Evolutionary conservation across 495 filamentous ascomycete genomes (phyloP).

Genomic region (Talaromyces liani): DNA sequence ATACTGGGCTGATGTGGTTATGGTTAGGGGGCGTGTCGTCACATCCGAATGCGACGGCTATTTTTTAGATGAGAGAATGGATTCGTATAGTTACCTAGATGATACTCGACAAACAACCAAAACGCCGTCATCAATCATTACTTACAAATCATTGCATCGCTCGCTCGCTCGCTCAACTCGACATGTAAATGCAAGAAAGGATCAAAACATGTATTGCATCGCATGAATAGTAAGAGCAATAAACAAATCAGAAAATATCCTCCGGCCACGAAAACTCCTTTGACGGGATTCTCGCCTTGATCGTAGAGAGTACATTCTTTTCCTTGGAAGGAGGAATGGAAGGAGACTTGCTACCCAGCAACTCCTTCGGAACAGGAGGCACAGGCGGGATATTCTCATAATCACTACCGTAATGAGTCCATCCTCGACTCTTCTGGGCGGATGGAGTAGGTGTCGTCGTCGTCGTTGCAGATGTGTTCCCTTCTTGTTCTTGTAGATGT

Average conservation of each 20-base stretch:
- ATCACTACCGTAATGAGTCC: constrained; percentile 3
- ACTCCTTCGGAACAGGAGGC: constrained; percentile 34
- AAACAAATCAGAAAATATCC: constrained; percentile 32
- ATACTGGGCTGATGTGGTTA: no score
- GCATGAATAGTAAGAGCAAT: not conserved
- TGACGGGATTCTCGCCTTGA: constrained; percentile 1
- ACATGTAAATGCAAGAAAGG: not conserved
- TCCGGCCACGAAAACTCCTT: constrained; percentile 39
- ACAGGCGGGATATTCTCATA: constrained; percentile 37
- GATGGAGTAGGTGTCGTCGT: not conserved
- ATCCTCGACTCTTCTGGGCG: constrained; percentile 8
- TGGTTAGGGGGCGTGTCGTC: not conserved
- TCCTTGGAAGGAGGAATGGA: not conserved
- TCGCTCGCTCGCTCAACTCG: not conserved
- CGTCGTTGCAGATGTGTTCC: constrained; percentile 8
- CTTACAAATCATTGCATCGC: not conserved
- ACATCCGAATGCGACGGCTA: not conserved
- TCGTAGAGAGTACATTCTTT: not conserved
- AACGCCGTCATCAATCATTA: not conserved
- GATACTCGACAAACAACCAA: not conserved
- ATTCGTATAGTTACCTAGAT: not conserved
- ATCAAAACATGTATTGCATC: not conserved
- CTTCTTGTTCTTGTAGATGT: constrained; percentile 8
- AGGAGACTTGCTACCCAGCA: constrained; percentile 9
- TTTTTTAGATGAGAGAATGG: not conserved